Base-by-base conservation (phyloP, 176 grass and related monocot genomes). In the Eragrostis curvula region DNA sequence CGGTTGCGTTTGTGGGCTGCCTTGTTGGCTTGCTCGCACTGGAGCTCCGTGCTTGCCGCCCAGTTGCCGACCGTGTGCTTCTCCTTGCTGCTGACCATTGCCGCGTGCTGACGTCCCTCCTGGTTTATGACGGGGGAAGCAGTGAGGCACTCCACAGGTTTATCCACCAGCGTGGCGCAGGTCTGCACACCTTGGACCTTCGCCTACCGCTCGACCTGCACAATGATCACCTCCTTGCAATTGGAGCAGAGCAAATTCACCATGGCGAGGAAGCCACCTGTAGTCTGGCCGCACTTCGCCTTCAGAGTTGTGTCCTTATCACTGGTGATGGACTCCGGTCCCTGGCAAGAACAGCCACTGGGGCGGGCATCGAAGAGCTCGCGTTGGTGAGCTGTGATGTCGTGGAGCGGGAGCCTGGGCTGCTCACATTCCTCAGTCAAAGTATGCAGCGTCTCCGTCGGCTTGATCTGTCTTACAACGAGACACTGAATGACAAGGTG, bases 271-370 rank as follows among this genome's bases (percentile, higher is more conserved):
- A 44, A 2, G 5, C 20, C 8, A 30, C 55, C 1, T 55, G 36
- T 42, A 59, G 43, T 36, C 92, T 97, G 2, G 84, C 90, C 0
- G 59, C 87, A 8, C 88, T 98, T 53, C 92, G 92, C 67, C 82
- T 98, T 29, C 96, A 98, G 44, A 98, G 96, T 63, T 98, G 96
- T 3, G 94, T 94, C 41, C 96, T 98, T 1, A 85, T 98, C 47
- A 95, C 96, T 5, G 92, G 96, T 45, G 92, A 95, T 14, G 92
- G 96, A 0, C 92, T 98, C 61, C 90, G 87, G 5, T 95, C 96
- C n/a, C 90, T 98, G 23, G 96, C 90, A n/a, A 74, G 75, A 18
- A 74, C 90, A 63, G 61, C 88, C 4, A 68, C 47, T 36, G 96
- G 92, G 40, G 79, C 88, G 0, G 84, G 86, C 14, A 98, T 98